Evolutionary conservation across 2,329 filamentous ascomycete species (phyloP), one percentile per base, ranked within the genome.

Genomic region (Trichoderma sp.): DNA sequence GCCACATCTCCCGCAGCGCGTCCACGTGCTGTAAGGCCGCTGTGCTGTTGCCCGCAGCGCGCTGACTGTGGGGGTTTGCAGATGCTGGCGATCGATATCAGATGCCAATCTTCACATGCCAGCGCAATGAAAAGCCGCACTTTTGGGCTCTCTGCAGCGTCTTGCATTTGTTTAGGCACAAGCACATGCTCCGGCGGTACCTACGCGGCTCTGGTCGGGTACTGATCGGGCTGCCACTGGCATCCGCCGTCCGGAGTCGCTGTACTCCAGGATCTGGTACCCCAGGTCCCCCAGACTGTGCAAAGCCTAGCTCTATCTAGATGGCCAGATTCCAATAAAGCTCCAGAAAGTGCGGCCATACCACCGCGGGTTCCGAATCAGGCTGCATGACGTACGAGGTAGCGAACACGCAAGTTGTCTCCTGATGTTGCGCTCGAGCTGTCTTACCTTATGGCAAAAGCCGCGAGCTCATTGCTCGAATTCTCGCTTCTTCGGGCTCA

Each of bases 61-160:
- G 54, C 54, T 56, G 54, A 54, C 51, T 26, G 37, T 46, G 59
- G 34, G 56, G 56, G 60, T 55, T 64, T 24, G 60, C 64, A 66
- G 54, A 58, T 66, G 52, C 63, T 49, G 54, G 64, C 37, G 64
- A 66, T 54, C n/a, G 28, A 66, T n/a, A 43, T n/a, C n/a, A n/a
- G n/a, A n/a, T 43, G 39, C 51, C 64, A 37, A 28, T 28, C 30
- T 66, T 66, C 64, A 66, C 64, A 66, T 66, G 64, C 52, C 64
- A 66, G 30, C 21, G 52, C 18, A 26, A 14, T 18, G 1, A 34
- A 26, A 26, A 28, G 39, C 39, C 51, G 61, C 51, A 32, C 30
- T 24, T 30, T 24, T 26, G 64, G 21, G 63, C 26, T n/a, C 28
- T 51, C 39, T 58, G 63, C 63, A 66, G 63, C 39, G 3, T 30